Percentiles rank a stretch among this genome's conserved stretches.
Evolutionary conservation across 2,329 filamentous ascomycete genomes (phyloP).

Genomic region (Phyllachora maydis): DNA sequence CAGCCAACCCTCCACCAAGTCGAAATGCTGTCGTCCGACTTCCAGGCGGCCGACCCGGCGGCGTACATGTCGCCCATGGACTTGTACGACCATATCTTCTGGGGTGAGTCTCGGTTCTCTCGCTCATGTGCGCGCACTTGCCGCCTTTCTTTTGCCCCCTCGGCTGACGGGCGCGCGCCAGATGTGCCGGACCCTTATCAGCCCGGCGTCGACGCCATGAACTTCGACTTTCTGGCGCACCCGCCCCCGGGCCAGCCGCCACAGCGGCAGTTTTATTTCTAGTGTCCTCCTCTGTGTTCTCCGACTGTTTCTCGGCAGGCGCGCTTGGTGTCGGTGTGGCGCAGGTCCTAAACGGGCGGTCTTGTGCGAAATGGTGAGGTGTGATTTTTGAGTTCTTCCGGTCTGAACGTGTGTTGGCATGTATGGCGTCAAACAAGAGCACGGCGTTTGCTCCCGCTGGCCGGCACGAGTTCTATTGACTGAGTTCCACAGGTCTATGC

Average conservation of each 20-base stretch:
- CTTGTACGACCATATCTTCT: constrained; percentile 47
- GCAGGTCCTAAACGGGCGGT: too few relatives aligned
- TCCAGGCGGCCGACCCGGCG: constrained; percentile 28
- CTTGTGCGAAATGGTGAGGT: too few relatives aligned
- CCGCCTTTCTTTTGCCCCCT: not conserved
- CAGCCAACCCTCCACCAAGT: constrained; percentile 4
- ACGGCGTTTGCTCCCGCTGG: too few relatives aligned
- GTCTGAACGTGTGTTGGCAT: too few relatives aligned
- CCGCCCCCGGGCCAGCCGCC: constrained; percentile 35
- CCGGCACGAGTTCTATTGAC: too few relatives aligned
- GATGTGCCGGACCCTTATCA: constrained; percentile 41
- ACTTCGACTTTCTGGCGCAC: constrained; percentile 38
- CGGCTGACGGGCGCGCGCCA: constrained; percentile 10
- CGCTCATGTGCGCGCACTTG: not conserved
- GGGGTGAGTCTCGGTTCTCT: constrained; percentile 24
- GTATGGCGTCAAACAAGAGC: too few relatives aligned
- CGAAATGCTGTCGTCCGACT: too few relatives aligned
- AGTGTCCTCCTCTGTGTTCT: too few relatives aligned
- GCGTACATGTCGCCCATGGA: constrained; percentile 47
- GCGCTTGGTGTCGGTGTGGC: too few relatives aligned
- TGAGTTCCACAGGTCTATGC: too few relatives aligned
- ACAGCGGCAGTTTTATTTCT: constrained; percentile 36
- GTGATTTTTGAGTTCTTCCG: too few relatives aligned
- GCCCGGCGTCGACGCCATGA: constrained; percentile 31
- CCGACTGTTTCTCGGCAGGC: too few relatives aligned